Evolutionary conservation across 495 filamentous ascomycete species (phyloP).

Genomic region (Haplographium delicatum): DNA sequence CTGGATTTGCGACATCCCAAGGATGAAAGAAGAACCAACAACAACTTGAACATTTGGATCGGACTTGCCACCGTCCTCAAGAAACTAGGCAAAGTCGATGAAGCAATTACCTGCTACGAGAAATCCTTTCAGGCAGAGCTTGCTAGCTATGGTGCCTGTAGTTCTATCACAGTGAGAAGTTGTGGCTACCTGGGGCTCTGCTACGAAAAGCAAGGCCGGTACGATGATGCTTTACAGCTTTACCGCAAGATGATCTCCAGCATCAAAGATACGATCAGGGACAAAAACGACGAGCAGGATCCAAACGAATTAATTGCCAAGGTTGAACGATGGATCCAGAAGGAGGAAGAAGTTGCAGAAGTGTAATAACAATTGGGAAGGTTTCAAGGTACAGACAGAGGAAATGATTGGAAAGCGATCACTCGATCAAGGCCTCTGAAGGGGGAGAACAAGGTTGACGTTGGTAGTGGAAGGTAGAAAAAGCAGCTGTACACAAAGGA

Average conservation of each 20-base stretch:
- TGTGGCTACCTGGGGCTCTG: neutral
- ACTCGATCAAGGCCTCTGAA: neutral
- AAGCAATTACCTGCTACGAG: neutral
- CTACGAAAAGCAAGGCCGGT: neutral
- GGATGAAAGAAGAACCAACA: neutral
- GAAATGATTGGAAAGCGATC: neutral
- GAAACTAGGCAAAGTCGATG: neutral
- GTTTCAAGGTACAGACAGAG: neutral
- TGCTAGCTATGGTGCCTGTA: neutral
- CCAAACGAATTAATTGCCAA: neutral
- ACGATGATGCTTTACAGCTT: neutral
- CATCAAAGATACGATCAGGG: neutral
- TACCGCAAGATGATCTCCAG: neutral
- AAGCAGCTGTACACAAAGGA: no score
- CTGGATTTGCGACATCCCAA: neutral
- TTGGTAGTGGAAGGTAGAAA: no score
- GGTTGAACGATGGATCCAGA: neutral
- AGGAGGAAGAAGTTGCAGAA: neutral
- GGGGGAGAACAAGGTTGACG: neutral
- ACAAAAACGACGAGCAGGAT: neutral
- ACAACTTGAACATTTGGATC: neutral
- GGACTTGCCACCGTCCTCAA: neutral
- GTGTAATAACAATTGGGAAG: neutral
- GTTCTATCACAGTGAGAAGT: neutral
- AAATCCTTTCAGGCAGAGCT: neutral